Evolutionary conservation across 495 filamentous ascomycete genomes (phyloP), one percentile per base, ranked within the genome.

Genomic region (Xylaria scruposa): DNA sequence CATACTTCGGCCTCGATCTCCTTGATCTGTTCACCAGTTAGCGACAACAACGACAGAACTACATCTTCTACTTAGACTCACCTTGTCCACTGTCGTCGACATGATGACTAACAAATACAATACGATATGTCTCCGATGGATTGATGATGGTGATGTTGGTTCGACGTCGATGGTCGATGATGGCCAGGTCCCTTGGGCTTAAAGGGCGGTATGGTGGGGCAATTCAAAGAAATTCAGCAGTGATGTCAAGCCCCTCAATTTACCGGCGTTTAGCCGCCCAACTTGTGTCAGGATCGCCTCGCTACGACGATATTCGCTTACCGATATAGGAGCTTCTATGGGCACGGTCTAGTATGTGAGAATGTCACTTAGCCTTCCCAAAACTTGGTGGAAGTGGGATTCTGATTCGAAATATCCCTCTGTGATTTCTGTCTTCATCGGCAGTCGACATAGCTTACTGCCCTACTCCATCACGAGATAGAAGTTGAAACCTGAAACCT

Each of bases 81-180:
- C 94, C 92, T 98, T 98, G 70, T 98, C 95, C 78, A 97, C 93
- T 53, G 94, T 98, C 71, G 95, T 98, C 87, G 94, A 87, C 94
- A 98, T 98, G 73, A 83, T 94, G 87, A 82, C 82, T 79, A 74
- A 44, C 38, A 17, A 47, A 44, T 71, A 33, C 49, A 56, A 17
- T 56, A 29, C 24, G 10, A 62, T n/a, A 46, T 53, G 71, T 69
- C 49, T 38, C 31, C 7, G 24, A 42, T 33, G 42, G 26, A 24
- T 62, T 7, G 12, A 10, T 62, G 36, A 62, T 33, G 13, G 21
- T 62, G 36, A 62, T 33, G 13, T 47, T 31, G 15, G 24, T 51
- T 54, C 19, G 47, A 29, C 21, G 49, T 53, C 15, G 36, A 38
- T 6, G 49, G 7, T 67, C 19, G 29, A 53, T 31, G 19, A 26